These are phyloP conservation scores for Fraxinus quadrangulata DNA, from an alignment of 257 asterid genomes.

Conservation along the genomic window DNA sequence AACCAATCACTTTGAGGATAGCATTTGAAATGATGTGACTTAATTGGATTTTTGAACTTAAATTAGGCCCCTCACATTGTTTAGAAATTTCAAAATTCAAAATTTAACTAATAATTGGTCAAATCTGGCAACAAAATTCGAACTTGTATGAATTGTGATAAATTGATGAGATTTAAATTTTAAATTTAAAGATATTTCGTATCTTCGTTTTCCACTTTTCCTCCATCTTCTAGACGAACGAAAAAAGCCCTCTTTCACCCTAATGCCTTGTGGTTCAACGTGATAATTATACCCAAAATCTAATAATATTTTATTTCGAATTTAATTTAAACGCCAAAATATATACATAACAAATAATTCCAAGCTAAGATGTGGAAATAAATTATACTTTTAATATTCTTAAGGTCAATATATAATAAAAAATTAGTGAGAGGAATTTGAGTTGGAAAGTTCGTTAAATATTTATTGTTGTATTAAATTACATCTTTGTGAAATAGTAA, in stretches of 20 bases:
- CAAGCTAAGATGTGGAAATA: background rate
- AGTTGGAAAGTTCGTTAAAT: slow-evolving; percentile 1
- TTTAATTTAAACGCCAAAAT: background rate
- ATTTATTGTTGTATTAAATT: background rate
- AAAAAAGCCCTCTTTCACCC: background rate
- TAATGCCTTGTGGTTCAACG: background rate
- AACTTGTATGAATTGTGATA: background rate
- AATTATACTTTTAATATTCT: background rate
- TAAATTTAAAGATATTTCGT: background rate
- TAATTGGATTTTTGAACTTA: background rate
- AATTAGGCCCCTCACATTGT: background rate
- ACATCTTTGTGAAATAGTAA: background rate
- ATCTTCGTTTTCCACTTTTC: background rate
- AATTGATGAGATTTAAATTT: background rate
- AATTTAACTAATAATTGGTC: background rate
- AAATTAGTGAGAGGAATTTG: background rate
- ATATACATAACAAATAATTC: background rate
- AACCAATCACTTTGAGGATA: background rate
- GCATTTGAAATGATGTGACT: background rate
- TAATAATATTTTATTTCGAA: too few species aligned
- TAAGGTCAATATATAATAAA: background rate
- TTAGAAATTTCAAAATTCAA: background rate
- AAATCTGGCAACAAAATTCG: background rate
- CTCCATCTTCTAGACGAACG: background rate
- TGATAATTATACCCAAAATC: background rate